Evolutionary conservation across 129 eudicot genomes (phyloP).

Genomic region (Kitagawia praeruptora): DNA sequence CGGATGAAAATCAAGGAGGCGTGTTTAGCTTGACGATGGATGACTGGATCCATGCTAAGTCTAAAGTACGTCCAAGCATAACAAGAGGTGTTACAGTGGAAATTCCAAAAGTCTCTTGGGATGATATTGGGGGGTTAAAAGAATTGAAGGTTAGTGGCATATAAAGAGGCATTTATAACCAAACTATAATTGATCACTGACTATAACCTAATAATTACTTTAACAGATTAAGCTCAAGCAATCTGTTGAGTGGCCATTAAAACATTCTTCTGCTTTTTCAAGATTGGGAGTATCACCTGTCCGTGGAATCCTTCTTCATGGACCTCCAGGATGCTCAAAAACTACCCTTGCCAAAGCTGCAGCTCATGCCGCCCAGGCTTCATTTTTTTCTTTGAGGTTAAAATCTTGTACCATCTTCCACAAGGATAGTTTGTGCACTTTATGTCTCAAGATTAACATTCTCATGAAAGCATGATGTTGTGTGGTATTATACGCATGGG

Average conservation of each 20-base stretch:
- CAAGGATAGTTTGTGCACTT: slow-evolving; percentile 2
- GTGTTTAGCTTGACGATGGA: slow-evolving; percentile 44
- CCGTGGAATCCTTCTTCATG: slow-evolving; percentile 95
- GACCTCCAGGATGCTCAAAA: slow-evolving; percentile 99
- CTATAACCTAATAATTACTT: slow-evolving; percentile 13
- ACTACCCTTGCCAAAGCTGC: slow-evolving; percentile 98
- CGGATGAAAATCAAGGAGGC: slow-evolving; percentile 28
- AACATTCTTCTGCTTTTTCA: slow-evolving; percentile 60
- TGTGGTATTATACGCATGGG: background rate
- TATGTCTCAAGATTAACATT: background rate
- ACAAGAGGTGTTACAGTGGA: slow-evolving; percentile 89
- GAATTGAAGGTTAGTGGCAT: slow-evolving; percentile 59
- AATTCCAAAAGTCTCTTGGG: slow-evolving; percentile 87
- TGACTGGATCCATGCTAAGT: slow-evolving; percentile 72
- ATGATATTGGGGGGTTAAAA: slow-evolving; percentile 86
- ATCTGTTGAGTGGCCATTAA: slow-evolving; percentile 98
- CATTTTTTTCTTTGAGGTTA: slow-evolving; percentile 88
- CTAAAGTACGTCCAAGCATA: slow-evolving; percentile 85
- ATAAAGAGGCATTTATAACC: background rate
- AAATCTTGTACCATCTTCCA: background rate
- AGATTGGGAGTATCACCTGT: slow-evolving; percentile 77
- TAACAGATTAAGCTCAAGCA: slow-evolving; percentile 89
- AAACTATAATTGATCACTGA: background rate
- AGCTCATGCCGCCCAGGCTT: slow-evolving; percentile 92
- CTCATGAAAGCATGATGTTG: background rate